Evolutionary conservation across 2,329 filamentous ascomycete species (phyloP), one percentile per base, ranked within the genome.

Genomic region (Stemphylium beticola): DNA sequence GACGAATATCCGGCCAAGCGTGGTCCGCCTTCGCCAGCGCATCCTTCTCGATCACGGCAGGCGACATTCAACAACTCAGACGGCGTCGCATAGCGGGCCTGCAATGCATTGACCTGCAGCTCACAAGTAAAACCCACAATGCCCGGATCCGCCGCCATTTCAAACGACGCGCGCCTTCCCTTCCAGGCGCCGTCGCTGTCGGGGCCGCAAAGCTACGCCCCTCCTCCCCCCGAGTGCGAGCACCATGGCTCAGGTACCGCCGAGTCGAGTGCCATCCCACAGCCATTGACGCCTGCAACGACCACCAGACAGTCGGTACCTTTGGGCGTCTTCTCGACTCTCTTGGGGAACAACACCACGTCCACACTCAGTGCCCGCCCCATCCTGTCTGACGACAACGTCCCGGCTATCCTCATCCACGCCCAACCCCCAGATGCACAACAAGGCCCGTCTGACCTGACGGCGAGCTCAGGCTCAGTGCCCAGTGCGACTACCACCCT

Each of bases 51-150:
- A 68, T 65, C 69, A 71, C 69, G 44, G 66, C 71, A 71, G 68
- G 66, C 70, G 65, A 67, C 66, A 64, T 60, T 66, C 57, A 68
- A 68, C 68, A 65, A 62, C 63, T 66, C 66, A 64, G 61, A 69
- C 66, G 49, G 63, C 60, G 63, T 60, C 62, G 67, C 64, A 66
- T 68, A 68, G 65, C 67, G 65, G 57, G 58, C 61, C 71, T 74
- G 70, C 73, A 74, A 74, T 74, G 72, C 73, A 74, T 68, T 70
- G 68, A 71, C 66, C 63, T 72, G 70, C 68, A 72, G 69, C 65
- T 66, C 66, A 70, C 63, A 66, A 67, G 54, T 61, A 67, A 57
- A 58, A 40, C 49, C 59, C 64, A 74, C 71, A 66, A 73, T 74
- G 68, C 56, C 61, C 63, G 63, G 68, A 58, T 57, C 62, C 61